Percentiles rank a stretch among this genome's conserved stretches.
These are phyloP conservation scores for Trichoderma brevicompactum DNA, from an alignment of 2,329 filamentous ascomycete genomes.

Conservation along the genomic window DNA sequence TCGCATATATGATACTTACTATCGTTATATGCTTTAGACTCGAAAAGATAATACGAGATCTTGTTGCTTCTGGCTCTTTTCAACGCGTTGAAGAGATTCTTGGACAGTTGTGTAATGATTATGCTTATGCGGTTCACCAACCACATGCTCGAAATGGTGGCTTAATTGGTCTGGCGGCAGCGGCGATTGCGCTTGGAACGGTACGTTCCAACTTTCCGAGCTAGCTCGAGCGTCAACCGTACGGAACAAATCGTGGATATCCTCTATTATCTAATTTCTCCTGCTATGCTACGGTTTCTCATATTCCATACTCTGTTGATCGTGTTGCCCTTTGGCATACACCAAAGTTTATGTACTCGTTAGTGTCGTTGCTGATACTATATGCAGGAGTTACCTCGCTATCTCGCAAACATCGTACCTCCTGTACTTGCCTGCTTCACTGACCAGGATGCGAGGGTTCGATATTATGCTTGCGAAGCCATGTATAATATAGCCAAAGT, in stretches of 20 bases:
- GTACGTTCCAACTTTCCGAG: constrained; percentile 58
- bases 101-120: constrained; percentile 95
- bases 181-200: constrained; percentile 89
- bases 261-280: not conserved
- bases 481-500: constrained; percentile 99
- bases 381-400: constrained; percentile 82
- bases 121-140: constrained; percentile 95
- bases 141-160: constrained; percentile 96
- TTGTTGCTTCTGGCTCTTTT: constrained; percentile 75
- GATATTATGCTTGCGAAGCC: constrained; percentile 98
- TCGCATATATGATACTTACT: constrained; percentile 30
- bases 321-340: not conserved
- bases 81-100: constrained; percentile 84
- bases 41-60: constrained; percentile 86
- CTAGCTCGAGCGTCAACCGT: not conserved
- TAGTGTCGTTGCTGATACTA: constrained; percentile 55
- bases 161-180: constrained; percentile 91
- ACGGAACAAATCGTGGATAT: not conserved
- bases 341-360: not conserved
- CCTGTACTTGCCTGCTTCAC: constrained; percentile 97
- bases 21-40: constrained; percentile 59
- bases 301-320: not conserved
- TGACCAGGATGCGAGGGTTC: constrained; percentile 94
- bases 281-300: not conserved
- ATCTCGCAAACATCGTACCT: constrained; percentile 91